These are phyloP conservation scores for Besnoitia besnoiti DNA, from an alignment of 169 alveolate genomes.

Conservation along the genomic window DNA sequence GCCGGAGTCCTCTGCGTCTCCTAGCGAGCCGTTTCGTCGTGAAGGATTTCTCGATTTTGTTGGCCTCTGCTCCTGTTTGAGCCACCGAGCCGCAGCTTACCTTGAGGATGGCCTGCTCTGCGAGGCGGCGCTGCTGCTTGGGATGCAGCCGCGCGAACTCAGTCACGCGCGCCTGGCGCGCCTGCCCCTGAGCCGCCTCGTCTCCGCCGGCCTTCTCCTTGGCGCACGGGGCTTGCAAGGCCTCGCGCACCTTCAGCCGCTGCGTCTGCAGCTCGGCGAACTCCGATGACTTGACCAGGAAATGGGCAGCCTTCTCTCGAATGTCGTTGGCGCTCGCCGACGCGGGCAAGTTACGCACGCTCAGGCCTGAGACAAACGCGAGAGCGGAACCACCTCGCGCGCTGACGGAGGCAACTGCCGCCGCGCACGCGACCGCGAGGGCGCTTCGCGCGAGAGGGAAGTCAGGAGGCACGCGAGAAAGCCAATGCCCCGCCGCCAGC, in stretches of 20 bases:
- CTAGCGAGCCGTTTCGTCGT: too few species aligned
- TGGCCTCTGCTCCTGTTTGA: too few species aligned
- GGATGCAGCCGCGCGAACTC: neutral
- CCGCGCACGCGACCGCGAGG: too few species aligned
- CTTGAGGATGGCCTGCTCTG: conserved; percentile 22
- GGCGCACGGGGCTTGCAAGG: neutral
- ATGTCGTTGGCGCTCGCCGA: neutral
- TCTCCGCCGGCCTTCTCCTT: neutral
- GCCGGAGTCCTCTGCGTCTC: too few species aligned
- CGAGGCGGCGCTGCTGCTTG: conserved; percentile 17
- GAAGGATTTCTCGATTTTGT: too few species aligned
- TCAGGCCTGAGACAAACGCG: neutral
- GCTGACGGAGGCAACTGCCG: too few species aligned
- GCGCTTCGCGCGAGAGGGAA: too few species aligned
- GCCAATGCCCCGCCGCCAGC: too few species aligned
- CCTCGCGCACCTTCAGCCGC: neutral
- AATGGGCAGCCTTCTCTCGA: neutral
- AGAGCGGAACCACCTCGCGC: too few species aligned
- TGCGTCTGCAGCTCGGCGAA: neutral
- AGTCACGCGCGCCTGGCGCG: neutral
- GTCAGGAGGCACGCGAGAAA: too few species aligned
- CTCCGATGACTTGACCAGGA: neutral
- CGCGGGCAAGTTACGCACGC: conserved; percentile 19
- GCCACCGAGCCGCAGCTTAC: too few species aligned
- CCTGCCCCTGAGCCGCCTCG: neutral